phyloP scores from a whole-genome alignment of 129 eudicot species.

The Glebionis coronaria region DNA sequence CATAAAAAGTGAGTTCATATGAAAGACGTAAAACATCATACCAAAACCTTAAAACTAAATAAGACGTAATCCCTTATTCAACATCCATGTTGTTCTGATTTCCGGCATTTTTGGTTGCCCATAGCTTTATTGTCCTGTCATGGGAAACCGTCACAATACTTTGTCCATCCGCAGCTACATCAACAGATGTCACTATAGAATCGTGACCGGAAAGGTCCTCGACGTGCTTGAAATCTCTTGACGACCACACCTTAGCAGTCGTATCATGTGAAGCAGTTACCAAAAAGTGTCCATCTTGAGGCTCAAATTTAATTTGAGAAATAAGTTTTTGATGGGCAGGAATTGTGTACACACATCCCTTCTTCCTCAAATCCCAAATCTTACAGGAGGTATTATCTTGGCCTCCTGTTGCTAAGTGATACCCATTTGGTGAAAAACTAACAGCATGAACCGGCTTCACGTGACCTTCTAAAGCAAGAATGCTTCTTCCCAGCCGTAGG shows the following conservation, averaged over 20 bases:
- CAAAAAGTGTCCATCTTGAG: constrained; percentile 92
- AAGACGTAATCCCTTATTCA: too few relatives aligned
- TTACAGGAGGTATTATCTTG: constrained; percentile 96
- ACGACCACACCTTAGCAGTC: constrained; percentile 97
- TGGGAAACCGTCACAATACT: too few relatives aligned
- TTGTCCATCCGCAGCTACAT: constrained; percentile 56
- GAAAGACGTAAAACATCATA: too few relatives aligned
- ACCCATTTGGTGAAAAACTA: constrained; percentile 90
- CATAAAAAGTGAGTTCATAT: too few relatives aligned
- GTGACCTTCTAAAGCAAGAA: background rate
- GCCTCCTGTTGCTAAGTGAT: constrained; percentile 88
- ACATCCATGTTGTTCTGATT: too few relatives aligned
- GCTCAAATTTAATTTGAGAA: constrained; percentile 92
- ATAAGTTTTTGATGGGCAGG: constrained; percentile 89
- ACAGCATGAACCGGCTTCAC: constrained; percentile 55
- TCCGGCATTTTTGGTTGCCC: too few relatives aligned
- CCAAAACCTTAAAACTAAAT: too few relatives aligned
- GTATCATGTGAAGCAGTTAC: constrained; percentile 86
- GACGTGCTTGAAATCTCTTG: constrained; percentile 78
- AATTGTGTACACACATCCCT: constrained; percentile 65
- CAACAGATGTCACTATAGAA: constrained; percentile 72
- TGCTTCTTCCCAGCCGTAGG: too few relatives aligned
- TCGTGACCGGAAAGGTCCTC: constrained; percentile 93
- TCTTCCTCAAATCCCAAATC: constrained; percentile 93
- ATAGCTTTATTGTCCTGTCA: too few relatives aligned